phyloP scores from a whole-genome alignment of 345 rosid species.

The Citrus maxima region DNA sequence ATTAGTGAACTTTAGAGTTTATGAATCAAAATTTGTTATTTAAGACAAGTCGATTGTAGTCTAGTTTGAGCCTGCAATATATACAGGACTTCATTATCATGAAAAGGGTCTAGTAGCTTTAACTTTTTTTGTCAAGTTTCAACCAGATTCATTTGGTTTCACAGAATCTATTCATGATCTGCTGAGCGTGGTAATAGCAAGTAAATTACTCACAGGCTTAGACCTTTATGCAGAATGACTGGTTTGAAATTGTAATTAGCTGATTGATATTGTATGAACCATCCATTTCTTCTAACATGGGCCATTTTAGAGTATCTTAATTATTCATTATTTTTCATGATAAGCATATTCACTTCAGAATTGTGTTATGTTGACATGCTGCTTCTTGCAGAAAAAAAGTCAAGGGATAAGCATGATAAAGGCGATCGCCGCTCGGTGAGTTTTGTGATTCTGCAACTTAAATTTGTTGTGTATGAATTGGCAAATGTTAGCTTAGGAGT shows the following conservation, averaged over 20 bases:
- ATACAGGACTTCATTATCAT: background rate
- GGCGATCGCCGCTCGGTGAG: slow-evolving; percentile 44
- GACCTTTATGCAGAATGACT: background rate
- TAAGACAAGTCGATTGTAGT: background rate
- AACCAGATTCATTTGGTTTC: background rate
- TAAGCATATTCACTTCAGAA: background rate
- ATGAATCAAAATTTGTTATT: background rate
- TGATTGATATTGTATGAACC: background rate
- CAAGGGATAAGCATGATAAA: slow-evolving; percentile 57
- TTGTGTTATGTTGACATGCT: slow-evolving; percentile 22
- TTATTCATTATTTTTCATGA: background rate
- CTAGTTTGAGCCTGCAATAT: background rate
- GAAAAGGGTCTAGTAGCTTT: background rate
- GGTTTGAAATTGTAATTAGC: background rate
- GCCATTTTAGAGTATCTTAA: background rate
- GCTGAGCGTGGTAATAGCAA: background rate
- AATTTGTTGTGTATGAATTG: background rate
- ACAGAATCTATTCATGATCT: background rate
- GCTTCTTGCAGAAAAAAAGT: slow-evolving; percentile 67
- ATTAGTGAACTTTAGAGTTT: background rate
- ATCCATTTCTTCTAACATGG: background rate
- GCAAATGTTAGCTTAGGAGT: background rate
- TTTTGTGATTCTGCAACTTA: slow-evolving; percentile 14
- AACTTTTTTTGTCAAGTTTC: background rate
- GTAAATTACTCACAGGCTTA: background rate